Percentiles rank a stretch among this genome's conserved stretches.
These are phyloP conservation scores for Tanacetum coccineum DNA, from an alignment of 129 eudicot species.

Conservation along the genomic window DNA sequence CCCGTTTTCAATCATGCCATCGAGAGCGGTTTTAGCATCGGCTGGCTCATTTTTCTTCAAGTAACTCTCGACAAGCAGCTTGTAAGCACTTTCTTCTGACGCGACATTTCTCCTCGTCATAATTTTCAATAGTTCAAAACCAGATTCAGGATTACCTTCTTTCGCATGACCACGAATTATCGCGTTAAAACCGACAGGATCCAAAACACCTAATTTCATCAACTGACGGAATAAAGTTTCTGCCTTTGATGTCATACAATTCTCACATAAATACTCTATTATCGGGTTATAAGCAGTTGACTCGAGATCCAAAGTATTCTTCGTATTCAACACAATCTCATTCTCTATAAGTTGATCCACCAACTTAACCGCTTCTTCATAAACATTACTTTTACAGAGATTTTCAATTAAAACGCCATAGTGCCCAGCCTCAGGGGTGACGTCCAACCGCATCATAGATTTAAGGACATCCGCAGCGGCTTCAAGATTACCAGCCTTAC, in stretches of 20 bases:
- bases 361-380: slow-evolving; percentile 69
- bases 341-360: slow-evolving; percentile 75
- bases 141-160: slow-evolving; percentile 70
- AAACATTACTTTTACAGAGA: slow-evolving; percentile 60
- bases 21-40: slow-evolving; percentile 77
- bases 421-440: slow-evolving; percentile 86
- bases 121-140: slow-evolving; percentile 67
- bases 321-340: slow-evolving; percentile 52
- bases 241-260: slow-evolving; percentile 66
- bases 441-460: slow-evolving; percentile 63
- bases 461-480: slow-evolving; percentile 84
- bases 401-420: slow-evolving; percentile 71
- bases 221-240: slow-evolving; percentile 71
- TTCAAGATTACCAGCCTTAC: slow-evolving; percentile 67
- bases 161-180: slow-evolving; percentile 66
- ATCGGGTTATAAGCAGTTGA: slow-evolving; percentile 62
- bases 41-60: slow-evolving; percentile 70
- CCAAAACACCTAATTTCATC: slow-evolving; percentile 82
- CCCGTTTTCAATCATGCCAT: slow-evolving; percentile 81
- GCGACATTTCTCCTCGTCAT: slow-evolving; percentile 71
- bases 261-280: slow-evolving; percentile 73
- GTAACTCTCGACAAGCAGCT: slow-evolving; percentile 58
- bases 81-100: slow-evolving; percentile 45
- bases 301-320: slow-evolving; percentile 53
- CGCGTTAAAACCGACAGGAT: slow-evolving; percentile 57